These are phyloP conservation scores for Helicostylum pulchrum DNA, from an alignment of 192 early-diverging fungal species.

Conservation along the genomic window DNA sequence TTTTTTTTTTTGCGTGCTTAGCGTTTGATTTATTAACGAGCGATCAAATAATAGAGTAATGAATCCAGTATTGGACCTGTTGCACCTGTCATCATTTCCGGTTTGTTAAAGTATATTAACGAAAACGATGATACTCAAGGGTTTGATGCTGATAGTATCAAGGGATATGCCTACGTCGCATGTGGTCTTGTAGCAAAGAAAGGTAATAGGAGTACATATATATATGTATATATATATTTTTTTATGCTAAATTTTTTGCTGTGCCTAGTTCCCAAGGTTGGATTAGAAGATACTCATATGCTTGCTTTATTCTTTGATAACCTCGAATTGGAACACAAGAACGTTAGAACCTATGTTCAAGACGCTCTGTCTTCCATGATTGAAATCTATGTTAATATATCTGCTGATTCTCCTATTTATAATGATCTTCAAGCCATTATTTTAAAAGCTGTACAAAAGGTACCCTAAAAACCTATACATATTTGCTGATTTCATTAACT, in stretches of 20 bases:
- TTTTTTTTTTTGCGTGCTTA: neutral
- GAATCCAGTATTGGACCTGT: conserved; percentile 55
- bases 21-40: neutral
- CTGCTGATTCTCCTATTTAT: conserved; percentile 11
- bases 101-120: conserved; percentile 64
- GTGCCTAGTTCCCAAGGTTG: conserved; percentile 60
- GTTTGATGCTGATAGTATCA: conserved; percentile 57
- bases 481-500: neutral
- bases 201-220: conserved; percentile 37
- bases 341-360: conserved; percentile 76
- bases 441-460: conserved; percentile 50
- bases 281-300: conserved; percentile 59
- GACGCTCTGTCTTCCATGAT: conserved; percentile 78
- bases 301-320: conserved; percentile 69
- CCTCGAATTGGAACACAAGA: conserved; percentile 55
- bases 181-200: conserved; percentile 72
- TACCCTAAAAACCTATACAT: conserved; percentile 4
- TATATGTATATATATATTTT: neutral
- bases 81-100: conserved; percentile 65
- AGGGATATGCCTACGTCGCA: conserved; percentile 84
- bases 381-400: conserved; percentile 46
- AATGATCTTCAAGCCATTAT: conserved; percentile 46
- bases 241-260: neutral
- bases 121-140: conserved; percentile 31
- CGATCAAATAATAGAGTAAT: conserved; percentile 30